These are phyloP conservation scores for Nepenthes mirabilis DNA, from an alignment of 148 eudicot genomes.

Conservation along the genomic window DNA sequence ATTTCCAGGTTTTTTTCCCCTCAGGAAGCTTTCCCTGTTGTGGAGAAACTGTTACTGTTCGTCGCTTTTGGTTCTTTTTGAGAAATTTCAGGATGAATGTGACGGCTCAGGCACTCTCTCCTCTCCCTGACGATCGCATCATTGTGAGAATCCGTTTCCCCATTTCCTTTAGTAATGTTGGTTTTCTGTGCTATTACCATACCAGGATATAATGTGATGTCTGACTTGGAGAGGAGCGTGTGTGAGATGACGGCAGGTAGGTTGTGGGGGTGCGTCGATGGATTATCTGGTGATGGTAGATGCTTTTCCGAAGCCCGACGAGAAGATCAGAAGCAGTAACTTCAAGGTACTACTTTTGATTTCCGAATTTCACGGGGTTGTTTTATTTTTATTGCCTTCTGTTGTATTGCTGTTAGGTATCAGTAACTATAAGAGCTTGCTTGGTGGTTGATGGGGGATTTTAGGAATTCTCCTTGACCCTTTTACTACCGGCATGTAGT, in stretches of 20 bases:
- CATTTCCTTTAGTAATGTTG: not conserved
- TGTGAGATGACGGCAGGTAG: conserved; percentile 14
- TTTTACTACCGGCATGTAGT: too few species aligned
- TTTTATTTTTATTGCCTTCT: too few species aligned
- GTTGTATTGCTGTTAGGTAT: too few species aligned
- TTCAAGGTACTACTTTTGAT: conserved; percentile 14
- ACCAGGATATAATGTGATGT: too few species aligned
- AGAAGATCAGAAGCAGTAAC: conserved; percentile 17
- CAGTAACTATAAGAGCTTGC: too few species aligned
- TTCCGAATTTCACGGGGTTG: not conserved
- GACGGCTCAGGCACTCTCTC: conserved; percentile 1
- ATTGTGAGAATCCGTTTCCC: conserved; percentile 8
- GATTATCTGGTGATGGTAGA: conserved; percentile 30
- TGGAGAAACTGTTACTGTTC: too few species aligned
- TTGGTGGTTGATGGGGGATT: too few species aligned
- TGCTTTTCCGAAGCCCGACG: conserved; percentile 27
- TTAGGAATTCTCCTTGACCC: too few species aligned
- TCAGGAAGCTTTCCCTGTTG: too few species aligned
- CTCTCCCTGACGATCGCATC: conserved; percentile 8
- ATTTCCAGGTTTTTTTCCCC: too few species aligned
- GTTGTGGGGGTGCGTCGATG: conserved; percentile 31
- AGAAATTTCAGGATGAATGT: too few species aligned
- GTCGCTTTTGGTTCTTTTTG: too few species aligned
- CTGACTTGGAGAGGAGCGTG: not conserved
- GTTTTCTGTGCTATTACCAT: not conserved